Evolutionary conservation across 2,329 filamentous ascomycete species (phyloP), one percentile per base, ranked within the genome.

Genomic region (Dactylellina cionopaga): DNA sequence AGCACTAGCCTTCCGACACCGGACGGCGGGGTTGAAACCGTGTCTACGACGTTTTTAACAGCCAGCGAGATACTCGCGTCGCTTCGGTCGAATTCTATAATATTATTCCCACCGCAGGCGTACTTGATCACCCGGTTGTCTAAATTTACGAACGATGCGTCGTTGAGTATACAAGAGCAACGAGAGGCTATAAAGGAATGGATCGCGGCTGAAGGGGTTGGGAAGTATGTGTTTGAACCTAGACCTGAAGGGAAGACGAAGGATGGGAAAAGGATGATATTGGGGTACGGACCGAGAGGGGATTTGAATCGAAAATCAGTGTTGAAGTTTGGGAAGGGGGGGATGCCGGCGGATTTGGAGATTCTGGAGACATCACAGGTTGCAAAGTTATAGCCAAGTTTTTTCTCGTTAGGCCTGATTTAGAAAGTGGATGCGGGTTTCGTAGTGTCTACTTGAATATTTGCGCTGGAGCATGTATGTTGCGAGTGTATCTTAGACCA

Each of bases 31-130:
- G 75, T 85, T 3, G 85, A 87, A 74, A 84, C 87, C 58, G 94
- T 91, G 0, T 89, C 92, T 3, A 92, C 94, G 0, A 84, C 86
- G 27, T 98, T 96, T 79, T 43, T 76, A 29, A 43, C 49, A 2
- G 74, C 75, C 4, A 19, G 31, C n/a, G 56, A 72, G 15, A 75
- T 75, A 90, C 82, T 96, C 17, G 80, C 82, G 3, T 84, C 86
- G 52, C 89, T 90, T 2, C 81, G 83, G 1, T 79, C 79, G 1
- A 88, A 88, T 25, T 84, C 90, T 37, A 88, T 97, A 71, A 90
- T 96, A 66, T 82, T 99, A 3, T 97, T 96, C 78, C 95, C 95
- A 2, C 95, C 95, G 0, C 95, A 98, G 78, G 90, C 89, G 78
- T 92, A 90, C 80, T 84, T 95, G 2, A 83, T 92, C 9, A 81